Evolutionary conservation across 495 filamentous ascomycete genomes (phyloP).

Genomic region (Penicillium riverlandense): DNA sequence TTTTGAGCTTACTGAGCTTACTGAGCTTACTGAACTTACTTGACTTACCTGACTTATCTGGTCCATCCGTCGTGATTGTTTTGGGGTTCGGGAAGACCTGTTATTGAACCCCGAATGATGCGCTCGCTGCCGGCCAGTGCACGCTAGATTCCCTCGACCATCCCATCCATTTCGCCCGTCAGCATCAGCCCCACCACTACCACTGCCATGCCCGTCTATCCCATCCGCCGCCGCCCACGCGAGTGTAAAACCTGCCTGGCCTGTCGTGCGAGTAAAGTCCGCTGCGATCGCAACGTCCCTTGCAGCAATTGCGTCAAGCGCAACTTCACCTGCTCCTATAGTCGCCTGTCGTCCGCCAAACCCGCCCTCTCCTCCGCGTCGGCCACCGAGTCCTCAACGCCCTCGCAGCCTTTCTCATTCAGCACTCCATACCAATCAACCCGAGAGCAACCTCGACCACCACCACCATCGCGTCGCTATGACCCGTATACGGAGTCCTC

Average conservation of each 20-base stretch:
- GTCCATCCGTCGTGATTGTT: no score
- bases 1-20: no score
- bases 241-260: constrained; percentile 43
- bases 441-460: not conserved
- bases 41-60: no score
- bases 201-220: not conserved
- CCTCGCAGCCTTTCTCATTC: constrained; percentile 10
- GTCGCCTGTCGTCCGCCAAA: constrained; percentile 45
- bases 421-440: constrained; percentile 4
- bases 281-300: constrained; percentile 66
- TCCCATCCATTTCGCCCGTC: no score
- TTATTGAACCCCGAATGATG: no score
- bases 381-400: constrained; percentile 11
- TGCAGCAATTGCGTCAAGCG: constrained; percentile 70
- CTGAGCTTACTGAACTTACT: no score
- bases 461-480: no score
- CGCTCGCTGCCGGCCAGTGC: no score
- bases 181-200: no score
- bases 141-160: no score
- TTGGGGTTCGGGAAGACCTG: no score
- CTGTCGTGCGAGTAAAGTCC: constrained; percentile 46
- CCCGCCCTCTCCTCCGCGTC: constrained; percentile 7
- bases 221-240: constrained; percentile 39
- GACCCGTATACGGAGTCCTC: not conserved
- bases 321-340: constrained; percentile 64